Evolutionary conservation across 2,329 filamentous ascomycete species (phyloP).

Genomic region (Gremmenia infestans): DNA sequence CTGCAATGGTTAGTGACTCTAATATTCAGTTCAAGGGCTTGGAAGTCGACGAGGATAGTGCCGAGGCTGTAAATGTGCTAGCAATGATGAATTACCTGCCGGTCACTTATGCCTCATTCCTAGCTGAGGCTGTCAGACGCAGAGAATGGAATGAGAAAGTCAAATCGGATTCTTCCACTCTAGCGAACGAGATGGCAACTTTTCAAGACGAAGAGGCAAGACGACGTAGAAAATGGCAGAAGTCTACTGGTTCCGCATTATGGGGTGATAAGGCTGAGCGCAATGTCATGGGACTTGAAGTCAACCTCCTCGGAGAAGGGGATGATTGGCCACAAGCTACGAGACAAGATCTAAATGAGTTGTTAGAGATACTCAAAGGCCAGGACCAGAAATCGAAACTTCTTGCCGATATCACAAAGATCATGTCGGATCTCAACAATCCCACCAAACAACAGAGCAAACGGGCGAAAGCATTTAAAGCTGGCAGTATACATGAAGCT

Average conservation of each 20-base stretch:
- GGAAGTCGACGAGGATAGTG: slow-evolving; percentile 67
- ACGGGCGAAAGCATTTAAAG: slow-evolving; percentile 89
- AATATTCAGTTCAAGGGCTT: slow-evolving; percentile 68
- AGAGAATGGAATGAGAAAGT: slow-evolving; percentile 92
- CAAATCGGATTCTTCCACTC: slow-evolving; percentile 74
- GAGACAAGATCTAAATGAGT: slow-evolving; percentile 71
- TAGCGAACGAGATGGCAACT: slow-evolving; percentile 88
- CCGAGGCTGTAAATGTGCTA: slow-evolving; percentile 76
- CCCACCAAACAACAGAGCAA: slow-evolving; percentile 84
- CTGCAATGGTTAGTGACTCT: slow-evolving; percentile 66
- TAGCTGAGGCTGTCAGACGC: slow-evolving; percentile 79
- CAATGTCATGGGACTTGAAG: slow-evolving; percentile 71
- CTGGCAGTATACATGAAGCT: slow-evolving; percentile 91
- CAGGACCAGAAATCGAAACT: slow-evolving; percentile 62
- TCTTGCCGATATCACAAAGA: slow-evolving; percentile 67
- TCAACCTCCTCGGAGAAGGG: slow-evolving; percentile 77
- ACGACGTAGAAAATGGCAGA: slow-evolving; percentile 84
- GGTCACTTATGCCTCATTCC: slow-evolving; percentile 81
- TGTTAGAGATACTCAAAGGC: slow-evolving; percentile 60
- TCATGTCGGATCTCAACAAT: slow-evolving; percentile 72
- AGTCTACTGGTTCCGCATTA: slow-evolving; percentile 68
- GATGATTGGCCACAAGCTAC: slow-evolving; percentile 73
- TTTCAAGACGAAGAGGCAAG: slow-evolving; percentile 92
- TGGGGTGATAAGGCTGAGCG: slow-evolving; percentile 61
- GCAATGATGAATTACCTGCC: slow-evolving; percentile 78